Evolutionary conservation across 1,284 basidiomycete species (phyloP).

Genomic region (Ceratobasidium sp.): DNA sequence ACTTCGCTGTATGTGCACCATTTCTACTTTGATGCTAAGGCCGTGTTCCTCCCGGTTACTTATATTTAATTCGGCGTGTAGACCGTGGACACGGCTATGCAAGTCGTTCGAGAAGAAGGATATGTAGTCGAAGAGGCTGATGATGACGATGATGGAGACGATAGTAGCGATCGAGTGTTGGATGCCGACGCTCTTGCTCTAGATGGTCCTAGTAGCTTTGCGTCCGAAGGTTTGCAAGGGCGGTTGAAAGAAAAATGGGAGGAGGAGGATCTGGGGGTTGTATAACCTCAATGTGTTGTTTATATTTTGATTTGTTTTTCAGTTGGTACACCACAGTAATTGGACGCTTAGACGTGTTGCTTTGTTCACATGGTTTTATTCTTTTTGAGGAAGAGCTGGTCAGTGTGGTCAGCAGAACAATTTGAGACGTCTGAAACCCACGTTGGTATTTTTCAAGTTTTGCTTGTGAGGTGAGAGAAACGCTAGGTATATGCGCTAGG

Average conservation of each 20-base stretch:
- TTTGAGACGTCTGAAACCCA: too few relatives aligned
- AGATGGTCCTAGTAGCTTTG: slow-evolving; percentile 36
- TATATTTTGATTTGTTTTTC: background rate
- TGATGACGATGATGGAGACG: slow-evolving; percentile 14
- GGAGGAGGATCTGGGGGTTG: slow-evolving; percentile 11
- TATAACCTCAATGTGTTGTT: background rate
- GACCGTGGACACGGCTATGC: slow-evolving; percentile 33
- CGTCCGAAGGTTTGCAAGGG: slow-evolving; percentile 6
- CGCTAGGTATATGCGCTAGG: too few relatives aligned
- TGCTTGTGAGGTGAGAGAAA: too few relatives aligned
- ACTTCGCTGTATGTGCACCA: slow-evolving; percentile 65
- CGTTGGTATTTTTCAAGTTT: too few relatives aligned
- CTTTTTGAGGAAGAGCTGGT: too few relatives aligned
- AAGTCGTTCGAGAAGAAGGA: slow-evolving; percentile 23
- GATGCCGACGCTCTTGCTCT: slow-evolving; percentile 15
- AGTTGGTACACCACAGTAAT: background rate
- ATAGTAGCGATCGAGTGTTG: background rate
- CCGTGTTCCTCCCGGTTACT: background rate
- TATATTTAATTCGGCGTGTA: background rate
- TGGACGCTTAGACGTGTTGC: too few relatives aligned
- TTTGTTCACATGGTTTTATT: too few relatives aligned
- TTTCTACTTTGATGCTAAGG: too few relatives aligned
- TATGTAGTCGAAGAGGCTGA: slow-evolving; percentile 40
- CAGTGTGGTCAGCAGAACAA: too few relatives aligned
- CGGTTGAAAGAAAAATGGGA: slow-evolving; percentile 18